Base-by-base conservation (phyloP, 1,284 basidiomycete genomes). In the Marasmius sp. region DNA sequence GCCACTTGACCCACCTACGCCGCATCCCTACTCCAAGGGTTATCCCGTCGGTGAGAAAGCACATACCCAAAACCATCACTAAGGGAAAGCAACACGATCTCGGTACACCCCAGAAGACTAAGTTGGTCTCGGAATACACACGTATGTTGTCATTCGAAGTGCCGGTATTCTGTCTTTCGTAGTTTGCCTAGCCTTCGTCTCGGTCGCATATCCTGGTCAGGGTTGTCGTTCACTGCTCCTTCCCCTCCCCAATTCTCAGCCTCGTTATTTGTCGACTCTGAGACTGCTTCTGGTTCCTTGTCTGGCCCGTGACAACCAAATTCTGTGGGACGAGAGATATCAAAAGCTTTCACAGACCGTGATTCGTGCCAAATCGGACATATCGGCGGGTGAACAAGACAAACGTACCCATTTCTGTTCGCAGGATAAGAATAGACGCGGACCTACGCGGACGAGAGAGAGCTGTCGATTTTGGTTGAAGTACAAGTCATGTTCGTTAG, bases 11-110 rank as follows among this genome's bases (percentile, higher is more conserved):
- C 64, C 66, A 90, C 89, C 84, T 49, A 78, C 71, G 48, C 87
- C 87, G 65, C 93, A 93, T 0, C 87, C 91, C 77, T 87, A 89
- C 69, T 92, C 88, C 27, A 85, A 85, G 69, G 82, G 91, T 62
- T 81, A 85, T 73, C 27, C 89, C 89, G 56, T 89, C 89, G 34
- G 85, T 86, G 70, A 89, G 87, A 78, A 91, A 85, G 72, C 87
- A 91, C 91, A 93, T 88, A 58, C 93, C 93, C 51, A 94, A 81
- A 6, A 95, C 92, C 58, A 95, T 85, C 39, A 94, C 84, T 88
- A 66, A 66, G 48, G n/a, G n/a, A n/a, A n/a, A n/a, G n/a, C n/a
- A n/a, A n/a, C n/a, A n/a, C n/a, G n/a, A n/a, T n/a, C n/a, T n/a
- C n/a, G n/a, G n/a, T n/a, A n/a, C n/a, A n/a, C n/a, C n/a, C n/a